These are phyloP conservation scores for Coelastrella sp. DNA, from an alignment of 139 green algal genomes.

Conservation along the genomic window DNA sequence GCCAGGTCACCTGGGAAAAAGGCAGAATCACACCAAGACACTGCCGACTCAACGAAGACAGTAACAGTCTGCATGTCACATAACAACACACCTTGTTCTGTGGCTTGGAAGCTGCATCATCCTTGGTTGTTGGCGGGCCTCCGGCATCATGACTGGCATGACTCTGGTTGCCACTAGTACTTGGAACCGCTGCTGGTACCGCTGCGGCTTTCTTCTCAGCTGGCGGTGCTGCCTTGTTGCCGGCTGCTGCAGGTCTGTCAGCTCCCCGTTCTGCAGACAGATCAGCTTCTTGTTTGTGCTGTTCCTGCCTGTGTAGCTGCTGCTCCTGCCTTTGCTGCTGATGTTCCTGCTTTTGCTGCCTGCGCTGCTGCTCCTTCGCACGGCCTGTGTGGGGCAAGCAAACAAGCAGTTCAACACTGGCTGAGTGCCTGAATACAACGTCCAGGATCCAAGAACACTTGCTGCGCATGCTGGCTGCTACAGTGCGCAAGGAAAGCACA, in stretches of 20 bases:
- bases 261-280: background rate
- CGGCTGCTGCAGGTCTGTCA: background rate
- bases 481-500: no score
- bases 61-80: background rate
- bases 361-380: no score
- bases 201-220: conserved; percentile 3
- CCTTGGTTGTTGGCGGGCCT: background rate
- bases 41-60: no score
- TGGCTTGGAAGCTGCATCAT: conserved; percentile 13
- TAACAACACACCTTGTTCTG: background rate
- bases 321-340: conserved; percentile 1
- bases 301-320: conserved; percentile 12
- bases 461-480: no score
- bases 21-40: no score
- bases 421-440: no score
- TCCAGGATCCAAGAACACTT: no score
- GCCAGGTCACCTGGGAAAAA: no score
- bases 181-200: background rate
- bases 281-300: background rate
- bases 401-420: no score
- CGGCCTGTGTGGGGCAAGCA: no score
- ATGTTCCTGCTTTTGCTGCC: conserved; percentile 5
- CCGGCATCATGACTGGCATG: conserved; percentile 4
- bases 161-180: conserved; percentile 20
- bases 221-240: background rate